Base-by-base conservation (phyloP, 352 stramenopile genomes). In the Peronosclerospora sorghi region DNA sequence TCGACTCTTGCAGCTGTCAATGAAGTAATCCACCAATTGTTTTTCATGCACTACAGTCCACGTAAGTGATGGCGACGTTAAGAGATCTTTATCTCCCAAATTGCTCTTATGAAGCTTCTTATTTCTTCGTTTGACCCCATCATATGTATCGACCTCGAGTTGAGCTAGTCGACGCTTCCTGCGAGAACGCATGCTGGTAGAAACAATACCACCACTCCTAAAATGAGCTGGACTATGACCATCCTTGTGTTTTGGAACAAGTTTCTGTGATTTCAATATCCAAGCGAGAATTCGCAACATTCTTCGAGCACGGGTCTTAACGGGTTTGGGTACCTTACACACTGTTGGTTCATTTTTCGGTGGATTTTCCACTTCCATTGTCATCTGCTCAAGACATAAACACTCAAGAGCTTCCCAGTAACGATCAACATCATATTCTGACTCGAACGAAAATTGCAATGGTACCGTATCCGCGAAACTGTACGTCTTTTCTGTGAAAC, bases 341-440 rank as follows among this genome's bases (percentile, higher is more conserved):
- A 88, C 73, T 0, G 48, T 40, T 9, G 71, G 66, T 13, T 71
- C 73, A 32, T 85, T 81, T 19, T 48, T 63, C 10, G 54, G 54
- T 8, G 71, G 72, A 13, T 67, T 69, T 21, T 58, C 48, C 8
- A 88, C 70, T 50, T 88, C 76, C 70, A 85, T 86, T 13, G 80
- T 62, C 73, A 91, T 82, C 30, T 80, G 54, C 46, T 92, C 79
- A 2, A 89, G 54, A 36, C 74, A 88, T 0, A 89, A 48, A 29
- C 79, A 87, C 42, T 92, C 72, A 0, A 92, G 52, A 8, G 76
- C 66, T 44, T 89, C 75, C 79, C 79, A 92, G 45, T 83, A 92
- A 1, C 49, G 53, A 41, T 77, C 60, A 7, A 88, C 57, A 18
- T 86, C 62, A n/a, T 35, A 17, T 20, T 41, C 29, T 1, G 51